phyloP scores from a whole-genome alignment of 768 basidiomycete genomes.

The Artomyces pyxidatus region DNA sequence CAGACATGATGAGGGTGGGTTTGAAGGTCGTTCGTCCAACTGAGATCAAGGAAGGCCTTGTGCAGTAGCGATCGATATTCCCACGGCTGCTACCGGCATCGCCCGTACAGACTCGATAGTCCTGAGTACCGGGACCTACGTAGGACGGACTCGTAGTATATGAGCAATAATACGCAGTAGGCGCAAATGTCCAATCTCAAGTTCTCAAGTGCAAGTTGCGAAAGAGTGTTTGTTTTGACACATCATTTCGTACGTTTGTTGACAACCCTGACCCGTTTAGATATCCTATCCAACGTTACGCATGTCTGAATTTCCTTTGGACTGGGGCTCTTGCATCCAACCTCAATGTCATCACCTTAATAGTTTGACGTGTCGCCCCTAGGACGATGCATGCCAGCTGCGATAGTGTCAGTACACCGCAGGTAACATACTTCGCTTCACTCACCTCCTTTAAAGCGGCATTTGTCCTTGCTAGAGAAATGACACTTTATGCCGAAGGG shows the following conservation, averaged over 20 bases:
- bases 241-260: no score
- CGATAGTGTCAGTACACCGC: background rate
- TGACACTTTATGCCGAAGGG: slow-evolving; percentile 53
- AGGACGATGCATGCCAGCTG: slow-evolving; percentile 35
- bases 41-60: background rate
- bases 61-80: slow-evolving; percentile 51
- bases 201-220: no score
- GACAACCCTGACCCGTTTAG: no score
- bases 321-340: no score
- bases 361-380: slow-evolving; percentile 3
- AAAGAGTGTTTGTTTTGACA: no score
- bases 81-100: slow-evolving; percentile 46
- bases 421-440: slow-evolving; percentile 1
- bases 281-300: no score
- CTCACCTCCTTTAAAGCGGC: slow-evolving; percentile 78
- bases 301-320: no score
- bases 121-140: background rate
- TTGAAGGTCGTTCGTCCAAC: background rate
- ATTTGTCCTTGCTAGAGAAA: slow-evolving; percentile 71
- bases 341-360: background rate
- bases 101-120: slow-evolving; percentile 28
- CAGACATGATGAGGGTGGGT: slow-evolving; percentile 37
- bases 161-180: no score
- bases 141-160: no score
- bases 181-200: no score